Evolutionary conservation across 1,284 basidiomycete species (phyloP).

Genomic region (Pisolithus thermaeus): DNA sequence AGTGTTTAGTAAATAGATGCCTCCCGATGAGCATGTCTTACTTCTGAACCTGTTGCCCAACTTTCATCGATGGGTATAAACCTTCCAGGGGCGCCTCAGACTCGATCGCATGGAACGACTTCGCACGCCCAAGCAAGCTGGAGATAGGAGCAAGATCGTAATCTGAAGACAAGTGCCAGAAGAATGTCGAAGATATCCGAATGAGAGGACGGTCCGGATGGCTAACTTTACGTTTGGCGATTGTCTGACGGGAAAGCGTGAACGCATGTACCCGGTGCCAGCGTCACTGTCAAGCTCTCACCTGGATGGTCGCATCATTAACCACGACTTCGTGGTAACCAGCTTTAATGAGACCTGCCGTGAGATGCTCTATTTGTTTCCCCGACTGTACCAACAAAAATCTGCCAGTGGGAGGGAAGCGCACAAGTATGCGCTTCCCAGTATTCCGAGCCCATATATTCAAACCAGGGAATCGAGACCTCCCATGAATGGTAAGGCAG

Average conservation of each 20-base stretch:
- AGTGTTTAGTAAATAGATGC: slow-evolving; percentile 7
- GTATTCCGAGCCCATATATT: slow-evolving; percentile 91
- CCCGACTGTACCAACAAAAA: slow-evolving; percentile 84
- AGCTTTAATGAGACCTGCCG: slow-evolving; percentile 84
- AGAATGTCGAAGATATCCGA: slow-evolving; percentile 91
- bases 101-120: slow-evolving; percentile 33
- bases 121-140: slow-evolving; percentile 43
- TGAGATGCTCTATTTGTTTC: slow-evolving; percentile 87
- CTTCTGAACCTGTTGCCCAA: slow-evolving; percentile 82
- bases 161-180: slow-evolving; percentile 89
- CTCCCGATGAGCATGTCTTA: slow-evolving; percentile 32
- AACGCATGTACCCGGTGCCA: not conserved
- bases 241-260: slow-evolving; percentile 42
- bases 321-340: slow-evolving; percentile 91
- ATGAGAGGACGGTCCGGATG: slow-evolving; percentile 77
- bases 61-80: slow-evolving; percentile 75
- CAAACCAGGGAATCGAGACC: slow-evolving; percentile 78
- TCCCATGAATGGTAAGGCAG: slow-evolving; percentile 85
- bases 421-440: slow-evolving; percentile 80
- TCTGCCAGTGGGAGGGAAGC: slow-evolving; percentile 67
- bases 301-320: slow-evolving; percentile 70
- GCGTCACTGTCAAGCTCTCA: slow-evolving; percentile 25
- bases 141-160: slow-evolving; percentile 65
- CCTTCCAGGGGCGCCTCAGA: slow-evolving; percentile 36
- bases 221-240: slow-evolving; percentile 52